Evolutionary conservation across 305 asterid genomes (phyloP).

Genomic region (Plantago lanceolata): DNA sequence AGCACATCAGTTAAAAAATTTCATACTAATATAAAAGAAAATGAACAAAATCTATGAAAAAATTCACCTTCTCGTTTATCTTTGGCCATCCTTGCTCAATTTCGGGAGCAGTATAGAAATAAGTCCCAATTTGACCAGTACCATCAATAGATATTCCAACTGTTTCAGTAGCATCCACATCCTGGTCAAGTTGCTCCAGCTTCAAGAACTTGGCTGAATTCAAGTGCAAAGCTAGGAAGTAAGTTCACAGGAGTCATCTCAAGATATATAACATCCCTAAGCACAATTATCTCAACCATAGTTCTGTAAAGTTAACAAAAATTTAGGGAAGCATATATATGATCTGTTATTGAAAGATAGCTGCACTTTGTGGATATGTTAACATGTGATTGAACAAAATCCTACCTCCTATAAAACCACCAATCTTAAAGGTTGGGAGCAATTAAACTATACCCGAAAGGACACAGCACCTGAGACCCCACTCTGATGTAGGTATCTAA

Average conservation of each 20-base stretch:
- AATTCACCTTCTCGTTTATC: constrained; percentile 80
- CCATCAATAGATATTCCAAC: constrained; percentile 79
- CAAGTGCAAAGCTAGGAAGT: constrained; percentile 19
- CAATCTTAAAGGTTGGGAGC: not conserved
- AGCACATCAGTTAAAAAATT: constrained; percentile 22
- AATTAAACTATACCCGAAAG: too few species aligned
- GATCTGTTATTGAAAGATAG: too few species aligned
- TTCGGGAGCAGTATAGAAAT: constrained; percentile 97
- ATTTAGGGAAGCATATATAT: not conserved
- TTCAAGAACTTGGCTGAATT: constrained; percentile 86
- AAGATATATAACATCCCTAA: constrained; percentile 5
- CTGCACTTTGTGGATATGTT: not conserved
- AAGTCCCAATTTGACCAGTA: constrained; percentile 95
- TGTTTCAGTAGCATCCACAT: constrained; percentile 63
- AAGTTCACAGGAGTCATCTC: constrained; percentile 13
- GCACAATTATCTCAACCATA: not conserved
- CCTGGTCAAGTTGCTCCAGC: constrained; percentile 95
- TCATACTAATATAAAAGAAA: constrained; percentile 7
- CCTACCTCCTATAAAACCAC: not conserved
- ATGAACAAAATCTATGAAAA: constrained; percentile 12
- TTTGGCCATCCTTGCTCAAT: constrained; percentile 98
- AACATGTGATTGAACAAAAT: not conserved
- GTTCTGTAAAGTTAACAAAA: not conserved
- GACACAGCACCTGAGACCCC: not conserved
- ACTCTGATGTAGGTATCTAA: too few species aligned